A percentile compares a stretch with the other conserved stretches of the same genome.
phyloP scores from a whole-genome alignment of 305 asterid genomes.

The Rubia tinctorum region DNA sequence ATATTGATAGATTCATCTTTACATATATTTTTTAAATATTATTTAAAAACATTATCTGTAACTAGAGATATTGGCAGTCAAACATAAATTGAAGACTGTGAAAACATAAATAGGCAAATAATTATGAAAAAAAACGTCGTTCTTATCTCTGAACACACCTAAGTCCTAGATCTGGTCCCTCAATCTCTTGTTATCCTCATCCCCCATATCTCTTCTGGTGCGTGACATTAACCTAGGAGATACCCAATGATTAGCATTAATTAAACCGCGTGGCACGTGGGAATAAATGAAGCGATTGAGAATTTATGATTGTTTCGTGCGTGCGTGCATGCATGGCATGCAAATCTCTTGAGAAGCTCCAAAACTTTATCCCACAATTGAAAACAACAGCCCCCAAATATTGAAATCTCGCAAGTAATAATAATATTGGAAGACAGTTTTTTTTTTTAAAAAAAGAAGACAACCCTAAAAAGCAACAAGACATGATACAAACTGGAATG shows the following conservation, averaged over 20 bases:
- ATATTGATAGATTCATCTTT: too few relatives aligned
- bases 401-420: conserved; percentile 34
- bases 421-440: neutral
- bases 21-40: too few relatives aligned
- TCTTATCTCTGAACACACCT: too few relatives aligned
- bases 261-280: conserved; percentile 44
- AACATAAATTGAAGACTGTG: too few relatives aligned
- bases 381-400: conserved; percentile 12
- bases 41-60: too few relatives aligned
- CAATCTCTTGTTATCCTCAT: neutral
- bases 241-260: conserved; percentile 39
- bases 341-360: conserved; percentile 13
- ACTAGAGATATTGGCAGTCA: too few relatives aligned
- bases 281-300: conserved; percentile 16
- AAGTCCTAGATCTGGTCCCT: too few relatives aligned
- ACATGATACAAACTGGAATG: conserved; percentile 35
- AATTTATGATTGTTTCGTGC: conserved; percentile 19
- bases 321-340: conserved; percentile 21
- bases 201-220: neutral
- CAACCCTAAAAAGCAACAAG: conserved; percentile 81
- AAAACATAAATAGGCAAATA: too few relatives aligned
- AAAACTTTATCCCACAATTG: neutral
- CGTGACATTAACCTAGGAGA: conserved; percentile 15
- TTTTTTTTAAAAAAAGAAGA: conserved; percentile 27
- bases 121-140: too few relatives aligned